Base-by-base conservation (phyloP, 2,329 filamentous ascomycete species). In the Onygena corvina region DNA sequence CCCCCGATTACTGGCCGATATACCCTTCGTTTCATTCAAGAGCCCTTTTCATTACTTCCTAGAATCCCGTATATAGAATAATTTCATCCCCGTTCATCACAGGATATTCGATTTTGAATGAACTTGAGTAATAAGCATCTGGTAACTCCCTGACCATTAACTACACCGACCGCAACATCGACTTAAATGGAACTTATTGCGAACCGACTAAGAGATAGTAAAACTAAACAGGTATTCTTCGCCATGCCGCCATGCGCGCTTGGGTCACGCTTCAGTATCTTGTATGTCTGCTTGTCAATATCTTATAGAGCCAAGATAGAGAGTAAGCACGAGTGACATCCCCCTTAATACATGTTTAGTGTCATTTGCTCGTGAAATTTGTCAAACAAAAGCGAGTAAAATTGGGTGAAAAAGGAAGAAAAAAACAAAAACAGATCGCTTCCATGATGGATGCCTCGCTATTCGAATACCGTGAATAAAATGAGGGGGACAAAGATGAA, bases 371-470 rank as follows among this genome's bases (percentile, higher is more conserved):
- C 4, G 36, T 27, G 11, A 42, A 27, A 42, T 27, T 42, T 42
- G 36, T 16, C 21, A 42, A 42, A 14, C 14, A n/a, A 42, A n/a
- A 25, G 8, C 36, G 21, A 42, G 21, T 25, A 42, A 42, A 42
- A 42, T 42, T n/a, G 16, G 21, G 21, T 20, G 16, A n/a, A 42
- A 42, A 42, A 42, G 21, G 14, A 27, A 20, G 21, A 23, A 27
- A n/a, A 42, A 42, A 42, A 42, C n/a, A 25, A 27, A 40, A 42
- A 42, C 36, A 42, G 36, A 42, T 42, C 21, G 21, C 20, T 27
- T 42, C 36, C 5, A 20, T 16, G 16, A 20, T 25, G 36, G 27
- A 42, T 42, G 36, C 36, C 36, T 42, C 36, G 21, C 36, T 14
- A n/a, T 42, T 23, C 14, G 9, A 21, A 42, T 42, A 42, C 36